Evolutionary conservation across 129 eudicot species (phyloP).

Genomic region (Deinandra increscens): DNA sequence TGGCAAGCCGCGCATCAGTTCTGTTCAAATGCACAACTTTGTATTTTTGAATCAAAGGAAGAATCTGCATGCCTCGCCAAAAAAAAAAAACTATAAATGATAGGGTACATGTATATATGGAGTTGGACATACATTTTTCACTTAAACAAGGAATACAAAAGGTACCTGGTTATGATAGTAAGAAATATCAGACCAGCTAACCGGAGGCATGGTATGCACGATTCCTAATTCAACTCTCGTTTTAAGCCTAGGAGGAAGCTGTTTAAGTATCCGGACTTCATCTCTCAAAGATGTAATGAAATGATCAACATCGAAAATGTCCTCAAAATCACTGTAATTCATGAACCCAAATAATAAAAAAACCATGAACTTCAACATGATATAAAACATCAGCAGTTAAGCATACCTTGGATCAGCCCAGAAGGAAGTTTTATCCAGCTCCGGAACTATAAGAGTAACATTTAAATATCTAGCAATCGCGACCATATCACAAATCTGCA

Average conservation of each 20-base stretch:
- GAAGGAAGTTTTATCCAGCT: constrained; percentile 91
- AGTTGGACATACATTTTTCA: not conserved
- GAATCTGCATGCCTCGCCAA: constrained; percentile 53
- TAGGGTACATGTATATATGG: not conserved
- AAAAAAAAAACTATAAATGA: not conserved
- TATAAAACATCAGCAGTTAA: not conserved
- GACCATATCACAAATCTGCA: constrained; percentile 98
- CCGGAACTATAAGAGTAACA: constrained; percentile 95
- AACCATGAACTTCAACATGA: not conserved
- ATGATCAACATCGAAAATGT: constrained; percentile 94
- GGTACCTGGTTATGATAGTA: constrained; percentile 85
- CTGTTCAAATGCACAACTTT: constrained; percentile 90
- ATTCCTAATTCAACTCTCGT: constrained; percentile 76
- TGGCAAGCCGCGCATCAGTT: constrained; percentile 96
- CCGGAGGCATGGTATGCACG: constrained; percentile 75
- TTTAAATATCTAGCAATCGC: constrained; percentile 91
- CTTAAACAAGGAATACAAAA: not conserved
- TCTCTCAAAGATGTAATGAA: constrained; percentile 91
- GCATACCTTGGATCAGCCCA: constrained; percentile 98
- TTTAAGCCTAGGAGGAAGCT: constrained; percentile 89
- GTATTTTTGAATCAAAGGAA: constrained; percentile 78
- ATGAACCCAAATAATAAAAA: constrained; percentile 8
- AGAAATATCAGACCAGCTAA: constrained; percentile 97
- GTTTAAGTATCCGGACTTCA: constrained; percentile 81
- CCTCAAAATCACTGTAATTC: constrained; percentile 77